phyloP scores from a whole-genome alignment of 1,284 basidiomycete genomes.

The Ceratobasidium sp. region DNA sequence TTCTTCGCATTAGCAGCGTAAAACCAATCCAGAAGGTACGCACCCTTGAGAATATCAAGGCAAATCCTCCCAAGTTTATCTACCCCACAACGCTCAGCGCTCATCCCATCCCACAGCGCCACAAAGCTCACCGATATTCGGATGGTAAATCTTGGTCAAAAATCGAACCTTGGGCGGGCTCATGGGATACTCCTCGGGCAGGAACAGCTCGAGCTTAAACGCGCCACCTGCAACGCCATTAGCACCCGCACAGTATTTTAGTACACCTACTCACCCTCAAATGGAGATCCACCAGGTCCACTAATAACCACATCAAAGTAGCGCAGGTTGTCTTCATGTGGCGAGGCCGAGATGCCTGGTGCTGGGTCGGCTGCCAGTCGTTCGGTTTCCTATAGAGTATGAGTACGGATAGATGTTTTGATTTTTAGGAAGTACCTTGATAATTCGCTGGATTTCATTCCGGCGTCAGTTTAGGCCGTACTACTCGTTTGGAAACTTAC shows the following conservation, averaged over 20 bases:
- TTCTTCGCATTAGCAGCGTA: background rate
- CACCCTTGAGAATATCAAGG: conserved; percentile 95
- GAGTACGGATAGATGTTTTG: conserved; percentile 32
- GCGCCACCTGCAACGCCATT: conserved; percentile 69
- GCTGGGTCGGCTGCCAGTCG: conserved; percentile 94
- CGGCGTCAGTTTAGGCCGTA: conserved; percentile 20
- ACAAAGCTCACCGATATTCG: conserved; percentile 84
- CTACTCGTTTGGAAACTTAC: conserved; percentile 40
- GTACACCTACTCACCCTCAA: conserved; percentile 72
- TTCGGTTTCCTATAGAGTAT: conserved; percentile 83
- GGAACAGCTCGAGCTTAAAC: conserved; percentile 95
- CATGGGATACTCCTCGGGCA: conserved; percentile 99
- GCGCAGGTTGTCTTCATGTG: conserved; percentile 96
- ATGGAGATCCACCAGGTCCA: conserved; percentile 93
- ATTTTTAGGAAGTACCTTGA: conserved; percentile 54
- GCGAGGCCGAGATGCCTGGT: conserved; percentile 90
- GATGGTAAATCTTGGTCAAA: conserved; percentile 99
- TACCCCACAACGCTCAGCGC: conserved; percentile 48
- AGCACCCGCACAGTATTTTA: conserved; percentile 2
- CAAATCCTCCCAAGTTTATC: conserved; percentile 99
- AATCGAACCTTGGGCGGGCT: conserved; percentile 98
- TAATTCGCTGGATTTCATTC: conserved; percentile 56
- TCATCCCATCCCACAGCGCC: conserved; percentile 6
- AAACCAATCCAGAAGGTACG: conserved; percentile 42
- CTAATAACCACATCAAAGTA: conserved; percentile 99